Base-by-base conservation (phyloP, 2,329 filamentous ascomycete species). In the Simplicillium sp. region DNA sequence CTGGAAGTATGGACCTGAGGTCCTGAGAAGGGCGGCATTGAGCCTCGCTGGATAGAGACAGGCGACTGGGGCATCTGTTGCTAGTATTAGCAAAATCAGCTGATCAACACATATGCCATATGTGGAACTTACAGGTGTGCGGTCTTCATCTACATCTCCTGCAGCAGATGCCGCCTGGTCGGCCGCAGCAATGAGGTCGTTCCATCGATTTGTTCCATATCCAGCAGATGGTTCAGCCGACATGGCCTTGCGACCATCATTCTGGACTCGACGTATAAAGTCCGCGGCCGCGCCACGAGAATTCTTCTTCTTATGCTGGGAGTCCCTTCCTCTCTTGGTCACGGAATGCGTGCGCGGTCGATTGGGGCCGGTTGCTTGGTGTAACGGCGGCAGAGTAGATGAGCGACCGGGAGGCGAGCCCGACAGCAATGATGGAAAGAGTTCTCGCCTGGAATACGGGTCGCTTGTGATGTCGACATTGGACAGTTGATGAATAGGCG, bases 141-240 rank as follows among this genome's bases (percentile, higher is more conserved):
- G 77, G 61, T 95, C 89, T 56, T 89, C 88, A 59, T 94, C 87
- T 56, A 92, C 75, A 53, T 83, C 90, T 65, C 94, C 89, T 3
- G 87, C 94, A 20, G 89, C 88, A 46, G 87, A 95, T 28, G 90
- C 88, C 41, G 75, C 65, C 41, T 67, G 63, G 45, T 66, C 64
- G 31, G 86, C 90, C 39, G 90, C 90, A 62, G 96, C 89, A 49
- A 97, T 94, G 45, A 97, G 72, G 61, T 97, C 90, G 62, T 95
- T 87, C 92, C 90, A 97, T 54, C 90, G 76, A 9, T 25, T 25
- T 66, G 92, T 94, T 49, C 87, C 88, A 63, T 85, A 84, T 44
- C 84, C 82, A 15, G 77, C 80, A 42, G 82, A 77, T 17, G 89
- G 88, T 61, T 96, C 90, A 34, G 86, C 86, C 13, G 87, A 94